Base-by-base conservation (phyloP, 495 filamentous ascomycete genomes). In the Daldinia caldariorum region DNA sequence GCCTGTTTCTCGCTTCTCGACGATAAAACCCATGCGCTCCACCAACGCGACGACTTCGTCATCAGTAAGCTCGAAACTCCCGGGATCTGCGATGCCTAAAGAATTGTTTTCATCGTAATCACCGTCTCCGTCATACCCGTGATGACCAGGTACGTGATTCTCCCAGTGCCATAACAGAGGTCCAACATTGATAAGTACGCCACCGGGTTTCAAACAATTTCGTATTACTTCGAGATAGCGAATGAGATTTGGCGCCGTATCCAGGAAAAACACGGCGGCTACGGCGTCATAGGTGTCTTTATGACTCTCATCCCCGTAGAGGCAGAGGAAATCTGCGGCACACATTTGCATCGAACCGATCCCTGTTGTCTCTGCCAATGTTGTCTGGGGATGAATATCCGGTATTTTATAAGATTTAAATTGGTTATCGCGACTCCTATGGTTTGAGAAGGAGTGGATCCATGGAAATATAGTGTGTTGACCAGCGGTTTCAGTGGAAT, bases 91-190 rank as follows among this genome's bases (percentile, higher is more conserved):
- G 67, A 97, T 84, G n/a, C 84, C 84, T 6, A 80, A 72, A 6
- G 80, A 81, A 53, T 78, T 77, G 13, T 75, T 81, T 56, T 79
- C 79, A 58, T 86, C 79, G 43, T 77, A 68, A 59, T 82, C 79
- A 9, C 78, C 81, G 20, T 85, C 83, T 57, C 67, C 77, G 39
- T 82, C 79, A 29, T 80, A 80, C 20, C 81, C 81, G 55, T 79
- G 71, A 35, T 75, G 78, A 2, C 81, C 82, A 18, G 83, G 82
- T 54, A 82, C 79, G 51, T 85, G 79, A 58, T 86, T 83, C 69
- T 90, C 89, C 74, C 92, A 95, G 73, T 97, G 94, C 93, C 93
- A 99, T 18, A 97, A 82, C 49, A 99, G 79, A 9, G 95, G 95
- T 0, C 95, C 95, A 20, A 95, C 79, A 78, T 98, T 99, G 68